Conservation (phyloP, 495 filamentous ascomycete genomes). For the Tuber calosporum region DNA sequence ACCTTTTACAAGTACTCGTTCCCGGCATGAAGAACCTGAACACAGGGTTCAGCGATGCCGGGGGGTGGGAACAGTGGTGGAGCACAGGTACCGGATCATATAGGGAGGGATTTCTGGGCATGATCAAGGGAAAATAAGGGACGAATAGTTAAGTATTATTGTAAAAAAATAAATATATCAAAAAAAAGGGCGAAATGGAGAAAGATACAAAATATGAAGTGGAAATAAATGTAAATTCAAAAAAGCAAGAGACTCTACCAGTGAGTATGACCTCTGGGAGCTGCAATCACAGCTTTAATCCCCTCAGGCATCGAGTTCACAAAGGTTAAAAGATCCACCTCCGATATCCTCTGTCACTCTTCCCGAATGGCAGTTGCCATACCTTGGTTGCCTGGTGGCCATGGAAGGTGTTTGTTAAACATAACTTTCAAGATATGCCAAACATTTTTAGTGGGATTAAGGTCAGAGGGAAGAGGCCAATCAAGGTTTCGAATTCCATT, state of each 20-base stretch:
- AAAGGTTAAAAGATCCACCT: constrained; percentile 9
- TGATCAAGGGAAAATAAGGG: too few species aligned
- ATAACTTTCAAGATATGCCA: constrained; percentile 24
- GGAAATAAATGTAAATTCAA: too few species aligned
- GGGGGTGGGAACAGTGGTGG: too few species aligned
- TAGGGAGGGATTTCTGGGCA: too few species aligned
- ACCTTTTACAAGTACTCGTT: not conserved
- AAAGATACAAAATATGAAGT: too few species aligned
- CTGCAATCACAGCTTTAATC: constrained; percentile 8
- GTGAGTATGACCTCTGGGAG: not conserved
- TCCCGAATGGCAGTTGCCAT: constrained; percentile 8
- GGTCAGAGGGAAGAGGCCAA: constrained; percentile 21
- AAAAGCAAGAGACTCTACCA: not conserved
- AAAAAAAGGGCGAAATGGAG: too few species aligned
- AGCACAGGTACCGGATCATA: too few species aligned
- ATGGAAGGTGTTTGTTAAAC: not conserved
- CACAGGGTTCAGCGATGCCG: too few species aligned
- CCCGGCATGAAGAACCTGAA: too few species aligned
- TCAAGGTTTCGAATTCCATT: not conserved
- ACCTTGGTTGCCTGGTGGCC: not conserved
- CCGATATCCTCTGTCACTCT: constrained; percentile 15
- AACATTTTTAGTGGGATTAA: too few species aligned
- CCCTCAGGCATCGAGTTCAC: constrained; percentile 17
- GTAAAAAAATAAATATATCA: too few species aligned
- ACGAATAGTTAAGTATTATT: too few species aligned